Conservation (phyloP, 129 eudicot genomes). For the Tanacetum coccineum region DNA sequence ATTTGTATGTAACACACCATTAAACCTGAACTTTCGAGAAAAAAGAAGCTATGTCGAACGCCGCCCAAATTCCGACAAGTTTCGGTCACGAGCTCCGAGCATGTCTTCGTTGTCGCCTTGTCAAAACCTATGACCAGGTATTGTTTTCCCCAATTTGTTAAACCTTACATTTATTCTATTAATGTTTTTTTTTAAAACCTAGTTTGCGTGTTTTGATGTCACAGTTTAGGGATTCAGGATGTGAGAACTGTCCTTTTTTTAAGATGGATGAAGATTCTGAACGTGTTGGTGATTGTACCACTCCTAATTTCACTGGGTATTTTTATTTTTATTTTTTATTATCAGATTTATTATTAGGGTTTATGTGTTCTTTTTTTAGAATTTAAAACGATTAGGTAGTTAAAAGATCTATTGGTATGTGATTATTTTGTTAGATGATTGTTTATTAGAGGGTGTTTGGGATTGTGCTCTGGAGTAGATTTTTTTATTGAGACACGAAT, state of each 20-base stretch:
- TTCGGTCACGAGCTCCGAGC: conserved; percentile 97
- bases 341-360: neutral
- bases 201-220: conserved; percentile 11
- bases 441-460: no score
- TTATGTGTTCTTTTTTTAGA: no score
- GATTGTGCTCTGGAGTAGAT: no score
- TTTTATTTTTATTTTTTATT: neutral
- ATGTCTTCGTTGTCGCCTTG: conserved; percentile 92
- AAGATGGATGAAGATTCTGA: conserved; percentile 89
- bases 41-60: conserved; percentile 20
- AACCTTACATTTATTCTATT: no score
- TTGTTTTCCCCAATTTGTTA: no score
- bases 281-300: conserved; percentile 84
- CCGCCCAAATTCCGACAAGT: conserved; percentile 96
- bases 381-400: no score
- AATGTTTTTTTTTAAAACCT: neutral
- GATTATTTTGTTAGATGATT: no score
- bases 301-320: conserved; percentile 93
- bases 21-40: conserved; percentile 18
- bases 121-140: conserved; percentile 95
- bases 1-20: no score
- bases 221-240: conserved; percentile 83
- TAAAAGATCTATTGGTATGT: no score
- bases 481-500: no score
- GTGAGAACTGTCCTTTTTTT: conserved; percentile 94